These are phyloP conservation scores for Kluyveromyces wickerhamii DNA, from an alignment of 805 yeast species.

Conservation along the genomic window DNA sequence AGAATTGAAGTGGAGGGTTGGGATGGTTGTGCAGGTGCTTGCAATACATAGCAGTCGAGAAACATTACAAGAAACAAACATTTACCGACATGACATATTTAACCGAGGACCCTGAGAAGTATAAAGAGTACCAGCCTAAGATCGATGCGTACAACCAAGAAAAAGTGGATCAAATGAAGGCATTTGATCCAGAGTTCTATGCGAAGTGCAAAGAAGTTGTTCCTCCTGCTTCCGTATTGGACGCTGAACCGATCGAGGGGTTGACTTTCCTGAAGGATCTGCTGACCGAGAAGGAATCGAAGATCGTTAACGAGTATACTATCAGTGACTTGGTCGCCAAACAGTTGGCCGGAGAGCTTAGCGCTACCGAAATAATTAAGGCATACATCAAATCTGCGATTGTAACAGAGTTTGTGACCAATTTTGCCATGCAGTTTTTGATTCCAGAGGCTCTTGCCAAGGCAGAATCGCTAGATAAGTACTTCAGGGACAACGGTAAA, in stretches of 20 bases:
- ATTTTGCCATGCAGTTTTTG: slow-evolving; percentile 53
- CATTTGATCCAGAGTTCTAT: slow-evolving; percentile 18
- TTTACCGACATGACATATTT: slow-evolving; percentile 1
- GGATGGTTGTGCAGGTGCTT: too few relatives aligned
- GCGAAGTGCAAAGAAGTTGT: slow-evolving; percentile 12
- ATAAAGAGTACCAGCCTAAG: slow-evolving; percentile 12
- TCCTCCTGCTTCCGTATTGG: slow-evolving; percentile 16
- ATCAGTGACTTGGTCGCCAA: slow-evolving; percentile 35
- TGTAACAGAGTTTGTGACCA: slow-evolving; percentile 55
- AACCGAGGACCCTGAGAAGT: slow-evolving; percentile 9
- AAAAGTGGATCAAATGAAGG: slow-evolving; percentile 14
- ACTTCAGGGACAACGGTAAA: slow-evolving; percentile 39
- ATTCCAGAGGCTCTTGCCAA: slow-evolving; percentile 53
- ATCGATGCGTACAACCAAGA: slow-evolving; percentile 19
- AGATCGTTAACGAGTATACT: slow-evolving; percentile 35
- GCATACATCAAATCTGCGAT: slow-evolving; percentile 63
- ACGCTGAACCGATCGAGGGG: slow-evolving; percentile 19
- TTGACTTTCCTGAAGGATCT: slow-evolving; percentile 14
- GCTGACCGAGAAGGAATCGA: slow-evolving; percentile 30
- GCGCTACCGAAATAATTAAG: slow-evolving; percentile 45
- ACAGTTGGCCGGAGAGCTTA: slow-evolving; percentile 40
- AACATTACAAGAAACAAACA: too few relatives aligned
- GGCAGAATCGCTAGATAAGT: slow-evolving; percentile 52
- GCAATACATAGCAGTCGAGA: too few relatives aligned
- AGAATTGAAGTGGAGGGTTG: too few relatives aligned